Percentiles rank a stretch among this genome's conserved stretches.
These are phyloP conservation scores for Phoenix roebelenii DNA, from an alignment of 176 grass and related monocot species.

Conservation along the genomic window DNA sequence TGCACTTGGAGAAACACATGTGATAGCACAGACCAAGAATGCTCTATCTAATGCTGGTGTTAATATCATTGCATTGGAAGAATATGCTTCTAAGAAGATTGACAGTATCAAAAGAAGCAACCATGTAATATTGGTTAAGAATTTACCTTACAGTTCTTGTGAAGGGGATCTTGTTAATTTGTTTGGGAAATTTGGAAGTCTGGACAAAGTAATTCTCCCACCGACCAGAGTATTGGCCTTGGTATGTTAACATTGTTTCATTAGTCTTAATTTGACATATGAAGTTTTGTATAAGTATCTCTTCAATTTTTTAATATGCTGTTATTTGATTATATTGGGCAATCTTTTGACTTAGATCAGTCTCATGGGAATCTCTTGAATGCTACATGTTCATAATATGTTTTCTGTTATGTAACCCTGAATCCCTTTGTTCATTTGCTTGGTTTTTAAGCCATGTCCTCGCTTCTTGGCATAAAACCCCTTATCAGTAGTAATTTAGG, in stretches of 20 bases:
- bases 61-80: slow-evolving; percentile 72
- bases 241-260: slow-evolving; percentile 30
- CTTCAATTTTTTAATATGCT: too few relatives aligned
- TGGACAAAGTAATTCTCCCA: slow-evolving; percentile 84
- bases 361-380: too few relatives aligned
- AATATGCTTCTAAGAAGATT: slow-evolving; percentile 58
- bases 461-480: too few relatives aligned
- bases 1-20: slow-evolving; percentile 79
- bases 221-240: slow-evolving; percentile 79
- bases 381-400: too few relatives aligned
- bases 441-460: too few relatives aligned
- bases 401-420: too few relatives aligned
- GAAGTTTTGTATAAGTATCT: too few relatives aligned
- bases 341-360: too few relatives aligned
- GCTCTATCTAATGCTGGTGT: slow-evolving; percentile 71
- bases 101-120: slow-evolving; percentile 87
- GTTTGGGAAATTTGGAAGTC: slow-evolving; percentile 71
- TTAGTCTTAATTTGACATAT: too few relatives aligned
- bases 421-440: too few relatives aligned
- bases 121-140: slow-evolving; percentile 88
- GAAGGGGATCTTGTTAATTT: slow-evolving; percentile 65
- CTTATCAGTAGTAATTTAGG: too few relatives aligned
- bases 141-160: slow-evolving; percentile 72
- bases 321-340: too few relatives aligned
- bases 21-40: slow-evolving; percentile 84